Evolutionary conservation across 768 basidiomycete species (phyloP).

Genomic region (Leccinum pellstonianum): DNA sequence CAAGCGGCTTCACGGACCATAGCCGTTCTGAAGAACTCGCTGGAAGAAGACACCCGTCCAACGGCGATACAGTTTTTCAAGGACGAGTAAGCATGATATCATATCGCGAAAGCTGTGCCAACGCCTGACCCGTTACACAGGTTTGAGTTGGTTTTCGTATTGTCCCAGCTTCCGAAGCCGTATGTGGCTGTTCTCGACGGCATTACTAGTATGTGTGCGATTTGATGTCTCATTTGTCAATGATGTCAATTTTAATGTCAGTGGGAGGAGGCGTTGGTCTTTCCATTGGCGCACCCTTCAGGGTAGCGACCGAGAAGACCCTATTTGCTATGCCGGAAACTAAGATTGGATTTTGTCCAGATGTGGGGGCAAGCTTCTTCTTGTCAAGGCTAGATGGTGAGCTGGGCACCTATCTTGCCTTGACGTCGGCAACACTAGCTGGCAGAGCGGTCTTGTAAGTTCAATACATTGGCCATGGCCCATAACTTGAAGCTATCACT

Average conservation of each 20-base stretch:
- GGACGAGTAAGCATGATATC: conserved; percentile 62
- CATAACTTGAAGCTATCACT: conserved; percentile 8
- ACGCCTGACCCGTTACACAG: conserved; percentile 37
- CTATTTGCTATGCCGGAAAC: conserved; percentile 96
- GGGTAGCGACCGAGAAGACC: conserved; percentile 92
- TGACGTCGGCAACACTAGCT: conserved; percentile 70
- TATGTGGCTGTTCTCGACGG: conserved; percentile 92
- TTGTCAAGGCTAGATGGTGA: conserved; percentile 88
- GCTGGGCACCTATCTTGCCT: conserved; percentile 88
- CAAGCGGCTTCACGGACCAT: conserved; percentile 6
- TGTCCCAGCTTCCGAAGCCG: conserved; percentile 75
- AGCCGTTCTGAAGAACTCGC: conserved; percentile 60
- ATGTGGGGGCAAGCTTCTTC: conserved; percentile 92
- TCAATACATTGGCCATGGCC: background rate
- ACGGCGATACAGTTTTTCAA: conserved; percentile 87
- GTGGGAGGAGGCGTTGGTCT: conserved; percentile 98
- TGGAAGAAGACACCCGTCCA: conserved; percentile 48
- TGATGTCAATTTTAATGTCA: conserved; percentile 30
- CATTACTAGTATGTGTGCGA: conserved; percentile 66
- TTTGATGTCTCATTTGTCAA: conserved; percentile 4
- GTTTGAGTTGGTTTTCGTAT: conserved; percentile 76
- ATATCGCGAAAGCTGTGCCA: conserved; percentile 4
- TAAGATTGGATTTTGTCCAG: conserved; percentile 86
- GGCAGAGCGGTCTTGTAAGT: conserved; percentile 89
- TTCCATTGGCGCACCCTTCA: conserved; percentile 77